phyloP scores from a whole-genome alignment of 2,329 filamentous ascomycete species.

The Calonectria pauciramosa region DNA sequence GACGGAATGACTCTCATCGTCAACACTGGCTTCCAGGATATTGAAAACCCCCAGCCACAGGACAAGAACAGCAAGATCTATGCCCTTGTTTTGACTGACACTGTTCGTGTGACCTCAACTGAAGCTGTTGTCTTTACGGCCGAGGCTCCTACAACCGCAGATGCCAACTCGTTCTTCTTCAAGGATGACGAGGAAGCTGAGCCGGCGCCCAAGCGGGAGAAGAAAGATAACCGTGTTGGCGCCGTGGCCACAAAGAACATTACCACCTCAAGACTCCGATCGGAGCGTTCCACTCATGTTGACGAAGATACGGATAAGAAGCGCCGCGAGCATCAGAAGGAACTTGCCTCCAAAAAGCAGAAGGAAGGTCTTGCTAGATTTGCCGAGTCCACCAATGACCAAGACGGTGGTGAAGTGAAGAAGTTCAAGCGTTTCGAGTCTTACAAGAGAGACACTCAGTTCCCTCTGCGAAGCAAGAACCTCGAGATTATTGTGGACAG shows the following conservation, averaged over 20 bases:
- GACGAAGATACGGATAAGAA: slow-evolving; percentile 92
- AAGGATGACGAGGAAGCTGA: slow-evolving; percentile 94
- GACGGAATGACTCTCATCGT: slow-evolving; percentile 98
- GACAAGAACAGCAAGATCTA: slow-evolving; percentile 93
- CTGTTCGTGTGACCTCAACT: slow-evolving; percentile 85
- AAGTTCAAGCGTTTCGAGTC: slow-evolving; percentile 99
- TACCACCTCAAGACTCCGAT: slow-evolving; percentile 91
- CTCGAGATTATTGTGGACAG: slow-evolving; percentile 90
- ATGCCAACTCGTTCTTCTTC: slow-evolving; percentile 98
- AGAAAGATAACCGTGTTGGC: slow-evolving; percentile 85
- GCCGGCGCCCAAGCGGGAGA: slow-evolving; percentile 90
- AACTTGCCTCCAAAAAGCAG: slow-evolving; percentile 88
- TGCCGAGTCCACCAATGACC: slow-evolving; percentile 84
- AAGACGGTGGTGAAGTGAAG: slow-evolving; percentile 94
- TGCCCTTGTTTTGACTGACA: slow-evolving; percentile 92
- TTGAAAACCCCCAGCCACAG: slow-evolving; percentile 88
- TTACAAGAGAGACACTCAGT: slow-evolving; percentile 97
- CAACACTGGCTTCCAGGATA: slow-evolving; percentile 89
- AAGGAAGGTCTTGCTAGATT: slow-evolving; percentile 89
- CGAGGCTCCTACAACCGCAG: slow-evolving; percentile 90
- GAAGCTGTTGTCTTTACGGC: slow-evolving; percentile 93
- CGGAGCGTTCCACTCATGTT: slow-evolving; percentile 87
- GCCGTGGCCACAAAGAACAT: slow-evolving; percentile 96
- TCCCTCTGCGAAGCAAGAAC: slow-evolving; percentile 86
- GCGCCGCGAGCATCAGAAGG: slow-evolving; percentile 92